Percentiles rank a stretch among this genome's conserved stretches.
Evolutionary conservation across 2,329 filamentous ascomycete genomes (phyloP).

Genomic region (Sporothrix humicola): DNA sequence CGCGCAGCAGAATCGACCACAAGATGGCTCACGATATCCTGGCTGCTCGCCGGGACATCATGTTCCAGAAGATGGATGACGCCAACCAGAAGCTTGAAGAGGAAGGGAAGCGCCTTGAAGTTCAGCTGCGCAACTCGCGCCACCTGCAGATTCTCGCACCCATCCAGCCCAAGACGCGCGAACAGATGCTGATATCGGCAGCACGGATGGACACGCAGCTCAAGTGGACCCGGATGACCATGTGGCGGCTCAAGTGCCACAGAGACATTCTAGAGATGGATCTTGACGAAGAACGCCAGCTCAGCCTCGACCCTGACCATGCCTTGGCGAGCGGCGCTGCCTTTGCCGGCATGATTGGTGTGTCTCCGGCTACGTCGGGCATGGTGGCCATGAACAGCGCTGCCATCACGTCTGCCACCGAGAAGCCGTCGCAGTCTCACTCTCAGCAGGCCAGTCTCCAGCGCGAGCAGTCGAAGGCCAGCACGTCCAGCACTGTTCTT

Average conservation of each 20-base stretch:
- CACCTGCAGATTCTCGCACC: conserved; percentile 89
- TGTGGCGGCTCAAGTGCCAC: conserved; percentile 90
- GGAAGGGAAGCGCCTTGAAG: conserved; percentile 78
- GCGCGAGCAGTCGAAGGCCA: conserved; percentile 45
- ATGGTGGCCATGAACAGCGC: conserved; percentile 4
- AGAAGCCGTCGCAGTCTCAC: not conserved
- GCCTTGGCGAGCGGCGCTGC: conserved; percentile 38
- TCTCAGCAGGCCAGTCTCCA: conserved; percentile 36
- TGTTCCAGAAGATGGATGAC: conserved; percentile 82
- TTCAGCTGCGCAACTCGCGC: conserved; percentile 83
- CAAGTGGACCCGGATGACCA: conserved; percentile 92
- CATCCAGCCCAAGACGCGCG: conserved; percentile 86
- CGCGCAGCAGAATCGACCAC: conserved; percentile 74
- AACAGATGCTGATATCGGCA: conserved; percentile 83
- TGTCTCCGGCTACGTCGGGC: conserved; percentile 16
- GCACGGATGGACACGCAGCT: conserved; percentile 84
- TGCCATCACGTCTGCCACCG: conserved; percentile 3
- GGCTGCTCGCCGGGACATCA: conserved; percentile 78
- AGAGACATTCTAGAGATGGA: conserved; percentile 86
- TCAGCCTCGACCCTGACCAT: conserved; percentile 45
- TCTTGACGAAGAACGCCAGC: conserved; percentile 74
- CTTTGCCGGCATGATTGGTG: conserved; percentile 35
- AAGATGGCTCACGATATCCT: conserved; percentile 88
- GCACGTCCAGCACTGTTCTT: conserved; percentile 40
- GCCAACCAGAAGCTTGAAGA: conserved; percentile 77